A percentile compares a stretch with the other conserved stretches of the same genome.
Evolutionary conservation across 2,329 filamentous ascomycete genomes (phyloP).

Genomic region (Monilinia fructigena): DNA sequence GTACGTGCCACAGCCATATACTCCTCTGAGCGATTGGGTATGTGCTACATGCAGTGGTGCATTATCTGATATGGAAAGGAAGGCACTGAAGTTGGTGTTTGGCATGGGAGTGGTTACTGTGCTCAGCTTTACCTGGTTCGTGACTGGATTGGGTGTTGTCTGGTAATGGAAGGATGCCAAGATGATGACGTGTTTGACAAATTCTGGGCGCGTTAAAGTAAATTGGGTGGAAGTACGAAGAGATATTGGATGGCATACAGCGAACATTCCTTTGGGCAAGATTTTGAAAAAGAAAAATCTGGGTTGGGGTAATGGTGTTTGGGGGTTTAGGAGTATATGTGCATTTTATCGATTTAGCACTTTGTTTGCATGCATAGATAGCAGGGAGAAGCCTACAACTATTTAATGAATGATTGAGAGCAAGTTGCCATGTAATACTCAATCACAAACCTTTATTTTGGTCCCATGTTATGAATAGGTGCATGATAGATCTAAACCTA

Average conservation of each 20-base stretch:
- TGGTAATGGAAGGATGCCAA: slow-evolving; percentile 34
- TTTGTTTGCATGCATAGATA: slow-evolving; percentile 31
- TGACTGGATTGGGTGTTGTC: slow-evolving; percentile 46
- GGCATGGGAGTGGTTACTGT: slow-evolving; percentile 57
- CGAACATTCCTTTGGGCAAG: slow-evolving; percentile 17
- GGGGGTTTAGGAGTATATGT: slow-evolving; percentile 21
- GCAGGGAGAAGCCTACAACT: slow-evolving; percentile 23
- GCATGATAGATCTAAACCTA: background rate
- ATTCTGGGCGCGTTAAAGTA: slow-evolving; percentile 9
- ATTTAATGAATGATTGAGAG: slow-evolving; percentile 20
- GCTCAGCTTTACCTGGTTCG: slow-evolving; percentile 64
- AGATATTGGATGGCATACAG: slow-evolving; percentile 15
- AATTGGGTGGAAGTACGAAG: slow-evolving; percentile 5
- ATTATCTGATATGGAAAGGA: slow-evolving; percentile 47
- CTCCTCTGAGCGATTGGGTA: slow-evolving; percentile 51
- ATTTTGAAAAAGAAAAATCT: slow-evolving; percentile 20
- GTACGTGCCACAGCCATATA: slow-evolving; percentile 54
- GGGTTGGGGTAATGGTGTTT: slow-evolving; percentile 28
- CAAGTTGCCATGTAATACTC: background rate
- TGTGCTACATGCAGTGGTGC: slow-evolving; percentile 59
- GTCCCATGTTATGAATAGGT: background rate
- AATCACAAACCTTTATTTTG: background rate
- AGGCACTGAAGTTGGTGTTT: slow-evolving; percentile 51
- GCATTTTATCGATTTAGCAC: slow-evolving; percentile 21
- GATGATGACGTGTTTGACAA: background rate